Evolutionary conservation across 306 rosid species (phyloP), one percentile per base, ranked within the genome.

Genomic region (Hippophae rhamnoides): DNA sequence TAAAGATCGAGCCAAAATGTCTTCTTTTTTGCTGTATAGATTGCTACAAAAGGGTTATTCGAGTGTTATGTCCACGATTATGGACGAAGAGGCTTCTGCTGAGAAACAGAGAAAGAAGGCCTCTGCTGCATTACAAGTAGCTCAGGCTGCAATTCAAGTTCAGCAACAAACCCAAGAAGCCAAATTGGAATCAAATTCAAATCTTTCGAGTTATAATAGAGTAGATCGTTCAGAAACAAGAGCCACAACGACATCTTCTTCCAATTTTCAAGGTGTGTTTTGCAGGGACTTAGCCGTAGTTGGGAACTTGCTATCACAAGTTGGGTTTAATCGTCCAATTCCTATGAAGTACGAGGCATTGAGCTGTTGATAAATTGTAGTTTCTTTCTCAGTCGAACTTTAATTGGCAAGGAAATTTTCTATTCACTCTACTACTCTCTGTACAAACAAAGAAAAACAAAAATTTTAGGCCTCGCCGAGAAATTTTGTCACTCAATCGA

Each of bases 31-130:
- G 69, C 78, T 93, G 3, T 88, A 82, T 63, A 75, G 95, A 73
- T 70, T 93, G 84, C 78, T 93, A 71, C 99, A 93, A 67, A 93
- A 82, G 76, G 99, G 96, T 31, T 81, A 88, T 67, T 71, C 89
- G 0, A 82, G 70, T 50, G 76, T 93, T 45, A 86, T 81, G 90
- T 8, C 71, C 8, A 69, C 69, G 3, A 77, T 93, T 6, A 55
- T 68, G 58, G 90, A 86, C 6, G 97, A 93, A 43, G 99, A 88
- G 66, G 86, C 83, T 2, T 84, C 83, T 2, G 86, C 84, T 1
- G 93, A 85, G 73, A 84, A 79, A 26, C 95, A 79, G 63, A 80
- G 89, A 61, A 84, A 73, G 76, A 93, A 63, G 43, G 71, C 81
- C 1, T 70, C 75, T 4, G 81, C 84, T 41, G 86, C 86, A 9